Evolutionary conservation across 352 stramenopile genomes (phyloP).

Genomic region (Thalassiosira sp.): DNA sequence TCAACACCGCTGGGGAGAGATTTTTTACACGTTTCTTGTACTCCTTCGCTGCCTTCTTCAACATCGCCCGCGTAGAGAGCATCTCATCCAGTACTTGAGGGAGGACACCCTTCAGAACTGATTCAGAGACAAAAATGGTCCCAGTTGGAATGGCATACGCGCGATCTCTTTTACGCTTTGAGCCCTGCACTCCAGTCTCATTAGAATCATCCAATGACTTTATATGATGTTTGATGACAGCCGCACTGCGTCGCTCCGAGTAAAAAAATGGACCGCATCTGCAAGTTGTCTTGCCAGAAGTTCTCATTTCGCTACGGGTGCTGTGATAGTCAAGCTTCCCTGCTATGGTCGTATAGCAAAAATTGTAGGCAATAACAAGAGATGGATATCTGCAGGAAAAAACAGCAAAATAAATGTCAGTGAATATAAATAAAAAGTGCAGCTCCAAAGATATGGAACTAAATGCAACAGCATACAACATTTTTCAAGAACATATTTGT

Average conservation of each 20-base stretch:
- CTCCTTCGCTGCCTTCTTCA: slow-evolving; percentile 97
- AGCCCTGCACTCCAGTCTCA: background rate
- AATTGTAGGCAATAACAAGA: slow-evolving; percentile 99
- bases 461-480: too few species aligned
- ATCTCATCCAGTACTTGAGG: slow-evolving; percentile 96
- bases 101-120: slow-evolving; percentile 92
- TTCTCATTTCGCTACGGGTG: slow-evolving; percentile 69
- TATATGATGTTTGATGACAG: slow-evolving; percentile 77
- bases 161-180: slow-evolving; percentile 55
- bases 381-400: too few species aligned
- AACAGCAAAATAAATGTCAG: too few species aligned
- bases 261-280: slow-evolving; percentile 77
- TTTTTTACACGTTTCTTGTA: slow-evolving; percentile 80
- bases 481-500: too few species aligned
- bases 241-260: slow-evolving; percentile 66
- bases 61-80: slow-evolving; percentile 94
- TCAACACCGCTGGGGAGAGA: slow-evolving; percentile 78
- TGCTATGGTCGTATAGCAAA: slow-evolving; percentile 97
- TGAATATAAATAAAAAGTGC: too few species aligned
- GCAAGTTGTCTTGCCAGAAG: slow-evolving; percentile 65
- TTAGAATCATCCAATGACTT: slow-evolving; percentile 58
- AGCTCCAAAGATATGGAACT: too few species aligned
- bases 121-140: slow-evolving; percentile 92
- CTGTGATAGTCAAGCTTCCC: slow-evolving; percentile 86
- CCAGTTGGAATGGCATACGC: slow-evolving; percentile 91